phyloP scores from a whole-genome alignment of 495 filamentous ascomycete genomes.

The Evernia prunastri region DNA sequence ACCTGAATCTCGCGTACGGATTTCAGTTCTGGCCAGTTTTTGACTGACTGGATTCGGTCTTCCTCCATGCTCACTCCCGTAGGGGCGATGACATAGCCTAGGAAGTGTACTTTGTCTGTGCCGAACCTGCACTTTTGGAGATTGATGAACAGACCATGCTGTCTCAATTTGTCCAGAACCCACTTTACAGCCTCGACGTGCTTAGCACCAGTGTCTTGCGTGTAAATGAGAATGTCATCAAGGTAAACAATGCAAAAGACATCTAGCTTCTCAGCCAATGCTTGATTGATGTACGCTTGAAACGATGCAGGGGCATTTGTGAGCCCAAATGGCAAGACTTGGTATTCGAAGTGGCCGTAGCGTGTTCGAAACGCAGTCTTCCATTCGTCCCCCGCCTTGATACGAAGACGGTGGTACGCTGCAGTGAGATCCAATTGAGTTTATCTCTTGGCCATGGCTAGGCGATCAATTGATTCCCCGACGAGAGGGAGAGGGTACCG shows the following conservation, averaged over 20 bases:
- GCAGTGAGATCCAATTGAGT: conserved; percentile 14
- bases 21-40: too few relatives aligned
- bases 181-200: not conserved
- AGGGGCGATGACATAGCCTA: not conserved
- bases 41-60: not conserved
- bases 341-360: conserved; percentile 6
- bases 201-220: too few relatives aligned
- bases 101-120: not conserved
- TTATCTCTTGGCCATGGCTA: conserved; percentile 16
- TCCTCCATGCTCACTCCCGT: not conserved
- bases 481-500: not conserved
- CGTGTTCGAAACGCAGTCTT: conserved; percentile 20
- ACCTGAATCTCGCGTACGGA: too few relatives aligned
- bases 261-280: too few relatives aligned
- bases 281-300: too few relatives aligned
- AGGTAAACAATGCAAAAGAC: too few relatives aligned
- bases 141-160: too few relatives aligned
- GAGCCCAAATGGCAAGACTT: too few relatives aligned
- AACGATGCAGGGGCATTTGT: too few relatives aligned
- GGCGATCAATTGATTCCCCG: not conserved
- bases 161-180: not conserved
- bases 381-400: too few relatives aligned
- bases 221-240: too few relatives aligned
- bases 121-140: not conserved
- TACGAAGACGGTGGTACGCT: conserved; percentile 16